Percentiles rank a stretch among this genome's conserved stretches.
Conservation (phyloP, 2,329 filamentous ascomycete species). For the Elsinoe arachidis region DNA sequence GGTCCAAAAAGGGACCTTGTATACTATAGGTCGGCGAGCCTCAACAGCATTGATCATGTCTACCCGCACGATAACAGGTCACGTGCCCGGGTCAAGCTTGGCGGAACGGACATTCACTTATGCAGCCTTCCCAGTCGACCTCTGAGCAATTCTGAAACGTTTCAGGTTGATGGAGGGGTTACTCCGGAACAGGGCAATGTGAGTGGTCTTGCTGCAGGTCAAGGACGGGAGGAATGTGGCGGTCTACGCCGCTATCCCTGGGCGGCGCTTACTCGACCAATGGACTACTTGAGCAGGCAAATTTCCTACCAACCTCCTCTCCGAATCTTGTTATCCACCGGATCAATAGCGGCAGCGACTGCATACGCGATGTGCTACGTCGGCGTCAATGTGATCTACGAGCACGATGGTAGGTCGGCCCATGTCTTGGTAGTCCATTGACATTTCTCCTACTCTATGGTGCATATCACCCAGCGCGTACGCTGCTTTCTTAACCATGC, state of each 20-base stretch:
- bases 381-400: not conserved
- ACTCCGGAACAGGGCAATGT: not conserved
- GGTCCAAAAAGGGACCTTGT: no score
- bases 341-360: not conserved
- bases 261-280: slow-evolving; percentile 3
- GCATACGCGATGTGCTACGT: slow-evolving; percentile 2
- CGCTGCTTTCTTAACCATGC: not conserved
- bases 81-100: no score
- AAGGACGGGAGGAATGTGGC: not conserved
- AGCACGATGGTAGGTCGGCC: slow-evolving; percentile 4
- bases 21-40: not conserved
- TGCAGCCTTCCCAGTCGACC: not conserved
- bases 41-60: not conserved
- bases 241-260: not conserved
- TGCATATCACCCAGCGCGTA: slow-evolving; percentile 2
- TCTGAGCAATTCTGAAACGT: not conserved
- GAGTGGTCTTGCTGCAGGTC: not conserved
- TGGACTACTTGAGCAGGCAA: not conserved
- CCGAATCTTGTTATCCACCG: not conserved
- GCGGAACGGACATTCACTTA: no score
- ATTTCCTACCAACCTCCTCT: not conserved
- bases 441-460: not conserved
- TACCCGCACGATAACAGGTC: no score
- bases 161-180: not conserved
- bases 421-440: slow-evolving; percentile 3